Evolutionary conservation across 169 alveolate genomes (phyloP), one percentile per base, ranked within the genome.

Genomic region (Perkinsus olseni): DNA sequence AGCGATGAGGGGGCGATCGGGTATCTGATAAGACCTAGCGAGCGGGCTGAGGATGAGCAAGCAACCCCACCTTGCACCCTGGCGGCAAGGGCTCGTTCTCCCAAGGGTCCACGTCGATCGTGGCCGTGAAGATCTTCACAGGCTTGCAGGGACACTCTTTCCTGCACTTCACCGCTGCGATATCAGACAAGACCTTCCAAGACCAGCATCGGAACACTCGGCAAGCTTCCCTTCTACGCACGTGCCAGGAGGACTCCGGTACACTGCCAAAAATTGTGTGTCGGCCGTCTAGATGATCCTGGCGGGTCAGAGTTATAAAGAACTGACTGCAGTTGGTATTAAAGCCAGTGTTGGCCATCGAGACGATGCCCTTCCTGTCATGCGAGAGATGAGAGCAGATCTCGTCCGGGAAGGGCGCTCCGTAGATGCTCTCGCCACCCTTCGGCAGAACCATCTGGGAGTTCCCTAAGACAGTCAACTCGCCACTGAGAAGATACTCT

Each of bases 371-470:
- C 62, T 45, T 45, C 24, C 62, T 6, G 62, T 45, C 62, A 17
- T 45, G 62, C 17, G 62, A 45, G 24, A 45, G 17, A 17, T 45
- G 62, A 45, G 62, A 45, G 62, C 62, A 45, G 74, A 96, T 95
- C 95, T 97, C 98, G 94, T 97, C 98, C 92, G 92, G 45, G 92
- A 97, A 97, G 36, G 96, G 96, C 24, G 91, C 92, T 13, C 96
- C 96, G 95, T 95, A 97, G 8, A 95, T 95, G 36, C 97, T 95
- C 92, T 96, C 95, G 8, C 97, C 97, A 3, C 97, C 97, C 62
- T 45, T 45, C 24, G 62, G 62, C 62, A 45, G 62, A 6, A 45
- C 62, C 62, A 17, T 45, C 62, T 45, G 62, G 24, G 62, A 10
- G 62, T 45, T 45, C 24, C 62, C 62, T 45, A 17, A 45, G 17